phyloP scores from a whole-genome alignment of 2,329 filamentous ascomycete species.

The Fusarium aywerte region DNA sequence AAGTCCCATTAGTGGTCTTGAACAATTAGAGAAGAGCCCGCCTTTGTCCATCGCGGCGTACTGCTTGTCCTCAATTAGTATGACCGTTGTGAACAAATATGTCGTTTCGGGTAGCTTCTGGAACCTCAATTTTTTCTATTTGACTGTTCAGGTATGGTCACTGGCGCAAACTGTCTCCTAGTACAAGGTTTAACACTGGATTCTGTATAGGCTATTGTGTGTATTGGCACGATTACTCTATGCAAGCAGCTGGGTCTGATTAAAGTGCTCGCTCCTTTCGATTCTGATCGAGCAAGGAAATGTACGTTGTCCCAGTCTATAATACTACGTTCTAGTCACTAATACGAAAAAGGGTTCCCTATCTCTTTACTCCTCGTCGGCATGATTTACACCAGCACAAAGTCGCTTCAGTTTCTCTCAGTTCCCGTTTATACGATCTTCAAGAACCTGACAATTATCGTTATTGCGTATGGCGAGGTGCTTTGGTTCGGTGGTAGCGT shows the following conservation, averaged over 20 bases:
- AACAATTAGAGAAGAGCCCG: conserved; percentile 76
- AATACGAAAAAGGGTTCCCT: conserved; percentile 79
- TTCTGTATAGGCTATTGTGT: conserved; percentile 79
- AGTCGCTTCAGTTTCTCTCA: conserved; percentile 94
- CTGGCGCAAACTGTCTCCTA: background rate
- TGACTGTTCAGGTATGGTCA: conserved; percentile 83
- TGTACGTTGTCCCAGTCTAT: conserved; percentile 66
- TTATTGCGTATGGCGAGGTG: conserved; percentile 98
- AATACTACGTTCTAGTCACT: conserved; percentile 15
- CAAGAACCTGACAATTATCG: conserved; percentile 99
- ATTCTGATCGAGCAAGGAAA: conserved; percentile 87
- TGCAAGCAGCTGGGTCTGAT: conserved; percentile 87
- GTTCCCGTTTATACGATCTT: conserved; percentile 99
- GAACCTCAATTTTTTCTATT: conserved; percentile 96
- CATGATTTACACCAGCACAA: conserved; percentile 99
- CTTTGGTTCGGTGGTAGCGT: conserved; percentile 97
- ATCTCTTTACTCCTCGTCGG: conserved; percentile 95
- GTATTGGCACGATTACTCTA: conserved; percentile 82
- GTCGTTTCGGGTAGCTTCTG: conserved; percentile 90
- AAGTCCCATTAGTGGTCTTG: conserved; percentile 18
- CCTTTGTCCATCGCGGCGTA: conserved; percentile 86
- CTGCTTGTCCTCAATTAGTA: conserved; percentile 95
- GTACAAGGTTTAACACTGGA: conserved; percentile 11
- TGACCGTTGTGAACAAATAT: conserved; percentile 99
- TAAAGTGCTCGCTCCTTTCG: conserved; percentile 83